phyloP scores from a whole-genome alignment of 2,329 filamentous ascomycete species.

The Hyphodiscus sp. region DNA sequence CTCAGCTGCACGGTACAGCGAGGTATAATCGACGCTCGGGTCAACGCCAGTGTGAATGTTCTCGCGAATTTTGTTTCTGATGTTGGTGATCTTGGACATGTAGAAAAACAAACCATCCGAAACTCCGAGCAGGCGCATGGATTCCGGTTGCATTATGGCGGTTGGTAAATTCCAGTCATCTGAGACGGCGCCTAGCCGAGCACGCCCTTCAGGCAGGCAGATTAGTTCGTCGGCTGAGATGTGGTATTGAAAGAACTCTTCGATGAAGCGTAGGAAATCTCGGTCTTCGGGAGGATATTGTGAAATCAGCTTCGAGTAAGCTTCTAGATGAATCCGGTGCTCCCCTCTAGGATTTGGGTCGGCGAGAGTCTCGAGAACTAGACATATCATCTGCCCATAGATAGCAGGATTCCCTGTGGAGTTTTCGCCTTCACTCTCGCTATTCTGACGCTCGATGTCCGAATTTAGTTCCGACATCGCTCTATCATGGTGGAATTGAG shows the following conservation, averaged over 20 bases:
- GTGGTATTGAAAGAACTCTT: conserved; percentile 82
- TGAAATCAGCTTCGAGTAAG: conserved; percentile 66
- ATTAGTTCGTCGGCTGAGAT: conserved; percentile 59
- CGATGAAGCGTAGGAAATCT: conserved; percentile 64
- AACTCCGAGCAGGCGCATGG: conserved; percentile 63
- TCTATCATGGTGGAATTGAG: conserved; percentile 49
- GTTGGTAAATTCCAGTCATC: conserved; percentile 23
- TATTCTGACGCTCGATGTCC: conserved; percentile 27
- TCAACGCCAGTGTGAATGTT: conserved; percentile 57
- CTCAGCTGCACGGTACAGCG: conserved; percentile 64
- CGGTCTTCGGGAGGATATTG: conserved; percentile 55
- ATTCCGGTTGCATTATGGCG: conserved; percentile 20
- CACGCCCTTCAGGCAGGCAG: conserved; percentile 34
- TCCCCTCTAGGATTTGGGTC: conserved; percentile 55
- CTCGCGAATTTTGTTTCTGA: conserved; percentile 67
- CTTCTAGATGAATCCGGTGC: conserved; percentile 73
- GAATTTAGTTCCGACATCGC: conserved; percentile 47
- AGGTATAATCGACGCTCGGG: conserved; percentile 66
- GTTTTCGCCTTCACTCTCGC: conserved; percentile 38
- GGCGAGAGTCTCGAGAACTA: conserved; percentile 50
- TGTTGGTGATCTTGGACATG: conserved; percentile 70
- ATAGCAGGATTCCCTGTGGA: conserved; percentile 44
- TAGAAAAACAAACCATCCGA: conserved; percentile 75
- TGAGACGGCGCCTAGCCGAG: conserved; percentile 19
- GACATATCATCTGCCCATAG: conserved; percentile 58